Evolutionary conservation across 345 rosid species (phyloP).

Genomic region (Aquilaria malaccensis): DNA sequence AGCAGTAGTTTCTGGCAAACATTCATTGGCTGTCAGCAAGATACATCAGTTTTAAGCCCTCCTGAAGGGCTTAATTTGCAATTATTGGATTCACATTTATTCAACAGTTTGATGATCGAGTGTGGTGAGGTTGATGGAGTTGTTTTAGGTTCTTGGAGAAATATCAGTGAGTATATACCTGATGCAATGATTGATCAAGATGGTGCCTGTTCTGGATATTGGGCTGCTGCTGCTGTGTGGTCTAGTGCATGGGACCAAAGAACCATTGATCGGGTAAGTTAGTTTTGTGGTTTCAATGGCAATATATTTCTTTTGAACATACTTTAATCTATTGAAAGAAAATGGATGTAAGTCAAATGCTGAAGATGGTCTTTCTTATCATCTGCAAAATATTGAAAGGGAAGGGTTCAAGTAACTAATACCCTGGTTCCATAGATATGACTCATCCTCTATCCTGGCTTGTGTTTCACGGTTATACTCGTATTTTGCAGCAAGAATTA

Average conservation of each 20-base stretch:
- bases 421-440: too few species aligned
- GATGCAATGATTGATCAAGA: conserved; percentile 46
- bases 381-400: too few species aligned
- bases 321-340: background rate
- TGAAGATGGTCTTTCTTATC: background rate
- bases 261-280: conserved; percentile 84
- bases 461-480: too few species aligned
- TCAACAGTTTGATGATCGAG: conserved; percentile 38
- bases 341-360: background rate
- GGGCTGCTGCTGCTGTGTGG: conserved; percentile 98
- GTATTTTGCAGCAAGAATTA: too few species aligned
- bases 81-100: conserved; percentile 35
- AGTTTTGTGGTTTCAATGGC: conserved; percentile 13
- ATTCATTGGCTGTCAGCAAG: conserved; percentile 47
- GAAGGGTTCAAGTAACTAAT: too few species aligned
- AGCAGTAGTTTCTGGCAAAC: conserved; percentile 90
- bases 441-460: too few species aligned
- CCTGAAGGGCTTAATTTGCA: conserved; percentile 38
- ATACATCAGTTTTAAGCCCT: conserved; percentile 27
- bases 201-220: conserved; percentile 64
- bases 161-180: conserved; percentile 42
- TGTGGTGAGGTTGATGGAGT: conserved; percentile 98
- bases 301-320: background rate
- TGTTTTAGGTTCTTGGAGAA: conserved; percentile 86
- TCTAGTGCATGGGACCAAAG: conserved; percentile 87